Conservation (phyloP, 371 early-diverging fungal species). For the Lichtheimia ramosa region DNA sequence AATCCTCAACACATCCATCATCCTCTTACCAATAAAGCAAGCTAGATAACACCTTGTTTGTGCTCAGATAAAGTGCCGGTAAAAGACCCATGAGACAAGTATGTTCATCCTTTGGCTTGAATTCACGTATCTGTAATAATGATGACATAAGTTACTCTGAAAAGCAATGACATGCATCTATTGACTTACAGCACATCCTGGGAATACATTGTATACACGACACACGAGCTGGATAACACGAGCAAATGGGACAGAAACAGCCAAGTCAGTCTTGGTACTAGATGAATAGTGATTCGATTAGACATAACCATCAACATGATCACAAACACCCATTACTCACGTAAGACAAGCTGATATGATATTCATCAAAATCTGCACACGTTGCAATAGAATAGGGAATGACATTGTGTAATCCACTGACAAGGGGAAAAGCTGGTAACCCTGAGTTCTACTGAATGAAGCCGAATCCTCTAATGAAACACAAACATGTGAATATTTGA, state of each 20-base stretch:
- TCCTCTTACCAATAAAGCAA: conserved; percentile 39
- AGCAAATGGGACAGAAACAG: conserved; percentile 46
- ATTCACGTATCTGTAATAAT: conserved; percentile 22
- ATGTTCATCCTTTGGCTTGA: conserved; percentile 20
- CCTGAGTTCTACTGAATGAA: conserved; percentile 12
- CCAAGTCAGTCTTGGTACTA: conserved; percentile 28
- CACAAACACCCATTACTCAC: conserved; percentile 19
- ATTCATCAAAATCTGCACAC: conserved; percentile 34
- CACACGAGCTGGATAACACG: conserved; percentile 42
- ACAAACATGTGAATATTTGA: too few relatives aligned
- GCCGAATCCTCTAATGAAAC: conserved; percentile 22
- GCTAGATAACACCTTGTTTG: conserved; percentile 39
- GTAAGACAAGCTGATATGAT: conserved; percentile 35
- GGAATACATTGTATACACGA: conserved; percentile 48
- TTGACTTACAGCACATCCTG: conserved; percentile 40
- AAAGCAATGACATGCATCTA: too few relatives aligned
- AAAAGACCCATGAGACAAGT: conserved; percentile 39
- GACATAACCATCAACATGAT: neutral
- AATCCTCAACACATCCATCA: neutral
- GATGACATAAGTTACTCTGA: neutral
- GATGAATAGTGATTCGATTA: neutral
- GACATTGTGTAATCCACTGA: conserved; percentile 35
- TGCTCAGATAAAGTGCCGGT: conserved; percentile 37
- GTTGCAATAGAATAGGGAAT: conserved; percentile 39
- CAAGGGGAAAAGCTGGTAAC: conserved; percentile 30